Evolutionary conservation across 2,329 filamentous ascomycete genomes (phyloP), one percentile per base, ranked within the genome.

Genomic region (Seiridium cupressi): DNA sequence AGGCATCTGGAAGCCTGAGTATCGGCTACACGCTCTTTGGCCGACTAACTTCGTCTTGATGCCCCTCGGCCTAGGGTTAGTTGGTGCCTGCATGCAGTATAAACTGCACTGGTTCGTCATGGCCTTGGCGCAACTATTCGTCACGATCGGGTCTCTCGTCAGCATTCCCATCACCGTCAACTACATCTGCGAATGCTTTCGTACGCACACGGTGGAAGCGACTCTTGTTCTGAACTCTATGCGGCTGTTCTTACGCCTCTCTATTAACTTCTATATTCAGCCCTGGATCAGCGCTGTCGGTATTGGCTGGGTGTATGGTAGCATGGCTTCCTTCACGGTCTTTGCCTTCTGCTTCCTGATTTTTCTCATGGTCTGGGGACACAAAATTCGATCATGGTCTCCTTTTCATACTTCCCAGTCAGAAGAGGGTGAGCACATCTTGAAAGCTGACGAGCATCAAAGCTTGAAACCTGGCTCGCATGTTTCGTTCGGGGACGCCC

Each of bases 1-100:
- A 31, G 54, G 54, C 31, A 34, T 47, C 1, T 57, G 54, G 54
- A 18, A 57, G 3, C 54, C 54, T 10, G 54, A 57, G n/a, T 57
- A 34, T 10, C 42, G 54, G 1, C 44, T 57, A 8, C 54, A 57
- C 54, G 35, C 54, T 6, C 18, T 34, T 8, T 57, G 54, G 54
- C 18, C 47, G 11, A 40, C 54, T 3, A 34, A 34, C 6, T 34
- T 57, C 13, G 31, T 57, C 9, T 11, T 57, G 13, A 34, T 9
- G 9, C 54, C 54, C 42, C 46, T 57, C 40, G 54, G 54, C 5
- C 40, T 57, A 2, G 54, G 54, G 3, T 42, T 57, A 6, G n/a
- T 57, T 18, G 55, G 55, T 32, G 40, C 42, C 11, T n/a, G 42
- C 32, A 13, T 57, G 3, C 35, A 47, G 4, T 57, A 57, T n/a